Base-by-base conservation (phyloP, 805 yeast species). In the Monosporozyma aquatica region DNA sequence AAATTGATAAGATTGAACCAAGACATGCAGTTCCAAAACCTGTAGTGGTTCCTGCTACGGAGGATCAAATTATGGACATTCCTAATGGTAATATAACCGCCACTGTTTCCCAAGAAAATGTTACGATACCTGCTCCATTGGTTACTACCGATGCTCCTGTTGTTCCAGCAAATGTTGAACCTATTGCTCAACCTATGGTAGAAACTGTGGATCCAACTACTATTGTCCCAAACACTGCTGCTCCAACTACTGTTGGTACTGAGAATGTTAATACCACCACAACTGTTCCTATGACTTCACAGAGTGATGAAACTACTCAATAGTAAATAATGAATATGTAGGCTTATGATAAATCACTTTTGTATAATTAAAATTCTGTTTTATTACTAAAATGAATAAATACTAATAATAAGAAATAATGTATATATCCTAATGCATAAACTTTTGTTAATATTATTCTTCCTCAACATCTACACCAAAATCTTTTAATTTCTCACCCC, bases 381-480 rank as follows among this genome's bases (percentile, higher is more conserved):
- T 8, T 24, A 24, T 24, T 8, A 23, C 6, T 23, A 23, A 23
- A 23, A 23, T 6, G 25, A 23, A 23, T 23, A 23, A 23, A 23
- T 23, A 23, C 11, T 8, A 24, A 8, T 24, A 8, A 24, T 24
- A 27, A 11, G 7, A 27, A 27, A 13, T 27, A 6, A 9, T 23
- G 9, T 23, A 23, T 23, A 10, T 27, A n/a, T n/a, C n/a, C n/a
- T n/a, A n/a, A 30, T 29, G 54, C 59, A 7, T 51, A 7, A 6
- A 23, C 15, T 28, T 28, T 5, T 28, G 17, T n/a, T 14, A 6
- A 5, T 13, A 51, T 38, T 62, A 68, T 52, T 80, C 87, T 2
- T 78, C 77, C 1, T 76, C 82, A 6, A 74, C 45, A 55, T 89
- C 97, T 2, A 90, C 97, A 0, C 97, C 97, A 59, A 77, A 89